phyloP scores from a whole-genome alignment of 2,329 filamentous ascomycete species.

The Cladobotryum mycophilum region DNA sequence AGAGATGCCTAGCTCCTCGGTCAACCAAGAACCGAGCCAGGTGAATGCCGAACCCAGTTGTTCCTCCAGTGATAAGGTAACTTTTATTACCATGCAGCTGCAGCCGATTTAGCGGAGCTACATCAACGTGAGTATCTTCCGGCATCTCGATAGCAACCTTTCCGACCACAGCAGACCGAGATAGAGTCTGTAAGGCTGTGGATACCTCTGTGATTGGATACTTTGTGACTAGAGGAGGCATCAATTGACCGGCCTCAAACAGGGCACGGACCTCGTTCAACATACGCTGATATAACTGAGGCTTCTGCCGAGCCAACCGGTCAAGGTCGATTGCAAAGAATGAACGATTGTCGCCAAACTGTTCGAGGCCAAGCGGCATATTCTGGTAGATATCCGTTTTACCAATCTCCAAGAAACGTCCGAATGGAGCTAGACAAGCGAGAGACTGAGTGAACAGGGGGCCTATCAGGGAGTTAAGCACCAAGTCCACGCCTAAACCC shows the following conservation, averaged over 20 bases:
- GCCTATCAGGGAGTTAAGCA: constrained; percentile 25
- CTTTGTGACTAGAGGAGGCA: constrained; percentile 6
- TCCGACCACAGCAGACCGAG: constrained; percentile 32
- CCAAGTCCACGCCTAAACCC: constrained; percentile 25
- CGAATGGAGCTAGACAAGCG: constrained; percentile 17
- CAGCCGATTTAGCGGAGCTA: too few relatives aligned
- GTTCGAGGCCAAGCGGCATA: constrained; percentile 28
- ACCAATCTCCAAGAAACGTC: constrained; percentile 25
- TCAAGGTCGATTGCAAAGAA: constrained; percentile 21
- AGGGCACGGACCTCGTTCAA: constrained; percentile 15
- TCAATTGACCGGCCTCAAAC: constrained; percentile 14
- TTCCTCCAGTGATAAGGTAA: too few relatives aligned
- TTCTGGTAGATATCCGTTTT: constrained; percentile 27
- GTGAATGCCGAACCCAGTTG: too few relatives aligned
- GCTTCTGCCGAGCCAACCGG: constrained; percentile 16
- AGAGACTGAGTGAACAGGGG: constrained; percentile 23
- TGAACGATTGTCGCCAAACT: constrained; percentile 27
- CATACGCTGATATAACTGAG: constrained; percentile 17
- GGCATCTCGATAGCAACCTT: constrained; percentile 17
- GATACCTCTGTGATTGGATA: constrained; percentile 10
- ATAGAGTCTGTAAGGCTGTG: constrained; percentile 18
- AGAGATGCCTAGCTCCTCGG: too few relatives aligned
- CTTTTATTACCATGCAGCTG: too few relatives aligned
- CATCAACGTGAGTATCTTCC: constrained; percentile 14
- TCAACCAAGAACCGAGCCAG: too few relatives aligned